Base-by-base conservation (phyloP, 2,329 filamentous ascomycete genomes). In the Curvularia eragrostidis region DNA sequence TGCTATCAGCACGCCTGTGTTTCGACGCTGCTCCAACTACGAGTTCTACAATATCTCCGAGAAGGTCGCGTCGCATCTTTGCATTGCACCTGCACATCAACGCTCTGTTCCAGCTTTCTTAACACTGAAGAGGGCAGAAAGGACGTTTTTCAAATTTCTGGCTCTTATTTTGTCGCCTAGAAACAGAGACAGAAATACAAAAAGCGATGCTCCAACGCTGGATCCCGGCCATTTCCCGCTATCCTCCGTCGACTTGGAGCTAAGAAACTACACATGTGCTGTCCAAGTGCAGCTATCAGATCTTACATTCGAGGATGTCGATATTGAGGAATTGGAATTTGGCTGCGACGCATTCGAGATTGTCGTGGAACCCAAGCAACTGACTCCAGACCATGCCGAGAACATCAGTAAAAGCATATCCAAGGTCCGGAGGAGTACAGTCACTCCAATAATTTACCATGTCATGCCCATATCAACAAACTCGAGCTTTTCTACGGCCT, bases 1-100 rank as follows among this genome's bases (percentile, higher is more conserved):
- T 28, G 80, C 83, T 26, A 81, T 83, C 10, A 85, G 83, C 64
- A 82, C 80, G 18, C 78, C 81, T 2, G 82, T 89, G 12, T 88
- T 90, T 66, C 81, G 88, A 48, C 81, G 81, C 2, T 90, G 87
- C 69, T 88, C 87, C 5, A 91, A 91, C 65, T 84, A 89, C 61
- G 89, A 93, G 68, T 93, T 91, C 72, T 91, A 88, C 79, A 92
- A 92, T 65, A 79, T 90, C 15, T 88, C 87, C 1, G 88, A 91
- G 68, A 80, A 68, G 32, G 66, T 67, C 47, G 65, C 64, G 10
- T 52, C 62, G 7, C 59, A 65, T 26, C 57, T 63, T 18, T 72
- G 66, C 1, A 59, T 70, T 15, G 60, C 57, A 13, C 71, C 67
- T 23, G 68, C 62, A 26, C 64, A 74, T 30, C 67, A 71, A 49